phyloP scores from a whole-genome alignment of 805 yeast species.

The Ogataea ramenticola region DNA sequence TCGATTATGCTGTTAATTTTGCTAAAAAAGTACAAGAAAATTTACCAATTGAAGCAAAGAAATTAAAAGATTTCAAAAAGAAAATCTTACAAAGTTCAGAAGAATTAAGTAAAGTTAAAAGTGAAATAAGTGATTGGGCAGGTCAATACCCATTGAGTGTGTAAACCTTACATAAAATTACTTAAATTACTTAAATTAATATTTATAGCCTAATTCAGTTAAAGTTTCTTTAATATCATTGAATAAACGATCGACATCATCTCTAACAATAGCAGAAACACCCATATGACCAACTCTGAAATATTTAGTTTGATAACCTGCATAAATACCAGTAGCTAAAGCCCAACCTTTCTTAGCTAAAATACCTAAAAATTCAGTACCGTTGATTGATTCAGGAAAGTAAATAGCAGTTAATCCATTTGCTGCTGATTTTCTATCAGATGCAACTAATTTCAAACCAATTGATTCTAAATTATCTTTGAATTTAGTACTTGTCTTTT shows the following conservation, averaged over 20 bases:
- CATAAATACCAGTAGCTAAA: conserved; percentile 87
- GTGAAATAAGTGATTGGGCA: conserved; percentile 87
- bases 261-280: conserved; percentile 54
- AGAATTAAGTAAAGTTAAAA: conserved; percentile 58
- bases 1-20: conserved; percentile 69
- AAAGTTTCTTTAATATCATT: conserved; percentile 38
- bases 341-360: conserved; percentile 61
- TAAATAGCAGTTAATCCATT: conserved; percentile 83
- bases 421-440: conserved; percentile 61
- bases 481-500: conserved; percentile 53
- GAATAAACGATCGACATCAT: conserved; percentile 46
- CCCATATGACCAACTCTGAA: conserved; percentile 98
- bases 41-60: conserved; percentile 89
- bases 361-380: conserved; percentile 54
- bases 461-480: conserved; percentile 48
- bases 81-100: conserved; percentile 66
- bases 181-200: too few species aligned
- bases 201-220: conserved; percentile 33
- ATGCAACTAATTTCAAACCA: conserved; percentile 62
- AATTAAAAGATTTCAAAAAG: conserved; percentile 91
- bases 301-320: conserved; percentile 70
- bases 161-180: too few species aligned
- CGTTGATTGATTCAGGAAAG: conserved; percentile 68
- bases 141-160: conserved; percentile 72
- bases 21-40: conserved; percentile 69